Evolutionary conservation across 768 basidiomycete species (phyloP).

Genomic region (Pholiota conissans): DNA sequence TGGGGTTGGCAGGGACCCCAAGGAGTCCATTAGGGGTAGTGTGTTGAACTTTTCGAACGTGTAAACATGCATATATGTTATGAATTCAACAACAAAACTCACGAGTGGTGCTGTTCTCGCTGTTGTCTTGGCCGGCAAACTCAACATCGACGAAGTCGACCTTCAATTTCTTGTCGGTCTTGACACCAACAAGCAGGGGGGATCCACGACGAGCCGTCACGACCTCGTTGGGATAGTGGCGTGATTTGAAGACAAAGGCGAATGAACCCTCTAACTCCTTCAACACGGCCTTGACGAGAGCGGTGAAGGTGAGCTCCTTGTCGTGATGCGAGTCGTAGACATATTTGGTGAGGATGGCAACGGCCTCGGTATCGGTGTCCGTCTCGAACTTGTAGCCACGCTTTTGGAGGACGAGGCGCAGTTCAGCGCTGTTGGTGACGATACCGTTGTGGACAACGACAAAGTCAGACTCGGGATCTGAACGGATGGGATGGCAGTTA

Average conservation of each 20-base stretch:
- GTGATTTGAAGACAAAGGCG: conserved; percentile 98
- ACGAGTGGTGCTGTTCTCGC: conserved; percentile 43
- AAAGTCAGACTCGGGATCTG: conserved; percentile 81
- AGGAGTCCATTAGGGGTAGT: conserved; percentile 61
- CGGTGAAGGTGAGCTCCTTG: conserved; percentile 85
- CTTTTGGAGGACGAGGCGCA: conserved; percentile 92
- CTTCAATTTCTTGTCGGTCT: conserved; percentile 99
- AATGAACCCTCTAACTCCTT: conserved; percentile 99
- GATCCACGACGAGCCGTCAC: conserved; percentile 97
- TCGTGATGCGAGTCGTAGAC: conserved; percentile 91
- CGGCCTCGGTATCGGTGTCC: conserved; percentile 98
- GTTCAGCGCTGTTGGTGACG: conserved; percentile 90
- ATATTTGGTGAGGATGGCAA: conserved; percentile 95
- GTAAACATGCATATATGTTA: conserved; percentile 13
- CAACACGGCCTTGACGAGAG: conserved; percentile 91
- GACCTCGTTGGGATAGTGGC: conserved; percentile 93
- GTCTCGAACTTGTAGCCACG: conserved; percentile 92
- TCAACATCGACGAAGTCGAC: conserved; percentile 99
- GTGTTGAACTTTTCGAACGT: conserved; percentile 37
- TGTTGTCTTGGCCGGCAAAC: conserved; percentile 73
- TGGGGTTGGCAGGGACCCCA: conserved; percentile 68
- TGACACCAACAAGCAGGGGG: conserved; percentile 94
- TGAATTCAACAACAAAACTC: conserved; percentile 23
- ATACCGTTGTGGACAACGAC: conserved; percentile 98
- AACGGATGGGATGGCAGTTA: conserved; percentile 96